Percentiles rank a stretch among this genome's conserved stretches.
Evolutionary conservation across 495 filamentous ascomycete genomes (phyloP).

Genomic region (Aspergillus heteromorphus): DNA sequence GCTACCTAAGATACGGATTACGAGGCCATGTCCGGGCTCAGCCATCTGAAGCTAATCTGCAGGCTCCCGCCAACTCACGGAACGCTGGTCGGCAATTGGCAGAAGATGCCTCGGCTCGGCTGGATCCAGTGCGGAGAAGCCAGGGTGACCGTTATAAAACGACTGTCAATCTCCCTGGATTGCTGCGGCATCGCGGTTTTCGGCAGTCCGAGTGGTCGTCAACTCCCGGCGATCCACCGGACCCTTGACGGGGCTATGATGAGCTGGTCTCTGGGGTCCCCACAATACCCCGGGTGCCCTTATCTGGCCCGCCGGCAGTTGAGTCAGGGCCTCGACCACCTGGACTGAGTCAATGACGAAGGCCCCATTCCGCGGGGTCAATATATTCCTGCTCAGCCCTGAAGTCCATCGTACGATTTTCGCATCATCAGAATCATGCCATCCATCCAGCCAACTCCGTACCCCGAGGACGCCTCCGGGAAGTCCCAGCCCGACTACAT

Average conservation of each 20-base stretch:
- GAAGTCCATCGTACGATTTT: background rate
- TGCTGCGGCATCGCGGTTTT: background rate
- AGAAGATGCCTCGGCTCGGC: background rate
- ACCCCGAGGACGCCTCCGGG: background rate
- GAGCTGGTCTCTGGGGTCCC: too few species aligned
- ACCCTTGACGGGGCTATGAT: background rate
- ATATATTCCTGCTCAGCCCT: background rate
- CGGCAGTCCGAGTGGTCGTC: background rate
- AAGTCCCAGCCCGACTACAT: conserved; percentile 18
- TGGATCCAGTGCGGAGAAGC: background rate
- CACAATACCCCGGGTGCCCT: background rate
- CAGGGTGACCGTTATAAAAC: too few species aligned
- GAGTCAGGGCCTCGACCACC: background rate
- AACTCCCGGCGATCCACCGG: conserved; percentile 1
- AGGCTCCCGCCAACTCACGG: too few species aligned
- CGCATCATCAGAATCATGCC: background rate
- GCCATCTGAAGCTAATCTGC: too few species aligned
- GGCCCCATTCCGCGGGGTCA: background rate
- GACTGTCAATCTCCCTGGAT: too few species aligned
- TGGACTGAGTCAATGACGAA: background rate
- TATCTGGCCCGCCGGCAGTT: background rate
- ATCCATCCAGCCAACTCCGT: background rate
- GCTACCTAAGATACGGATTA: too few species aligned
- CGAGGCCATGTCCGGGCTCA: too few species aligned
- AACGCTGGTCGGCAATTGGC: background rate